phyloP scores from a whole-genome alignment of 352 stramenopile genomes.

The Phytophthora chlamydospora region DNA sequence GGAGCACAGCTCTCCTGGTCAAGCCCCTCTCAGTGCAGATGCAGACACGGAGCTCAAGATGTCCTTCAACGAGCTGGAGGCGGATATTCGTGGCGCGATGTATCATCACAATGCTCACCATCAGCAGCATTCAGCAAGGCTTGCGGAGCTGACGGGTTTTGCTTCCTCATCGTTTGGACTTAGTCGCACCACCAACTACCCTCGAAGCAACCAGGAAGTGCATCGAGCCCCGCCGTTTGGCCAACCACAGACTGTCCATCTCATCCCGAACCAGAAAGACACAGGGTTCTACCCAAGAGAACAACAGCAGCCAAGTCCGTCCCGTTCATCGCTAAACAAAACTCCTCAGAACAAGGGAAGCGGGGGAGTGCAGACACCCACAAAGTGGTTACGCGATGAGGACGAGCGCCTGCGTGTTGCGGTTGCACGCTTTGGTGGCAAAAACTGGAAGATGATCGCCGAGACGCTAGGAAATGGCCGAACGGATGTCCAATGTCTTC shows the following conservation, averaged over 20 bases:
- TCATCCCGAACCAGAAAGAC: slow-evolving; percentile 36
- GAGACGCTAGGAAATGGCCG: slow-evolving; percentile 87
- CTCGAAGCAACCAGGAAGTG: slow-evolving; percentile 29
- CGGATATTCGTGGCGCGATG: slow-evolving; percentile 36
- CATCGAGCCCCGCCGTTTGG: slow-evolving; percentile 15
- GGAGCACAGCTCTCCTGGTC: slow-evolving; percentile 23
- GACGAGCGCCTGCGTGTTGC: slow-evolving; percentile 88
- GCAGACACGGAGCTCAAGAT: slow-evolving; percentile 44
- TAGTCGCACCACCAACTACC: slow-evolving; percentile 11
- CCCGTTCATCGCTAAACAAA: slow-evolving; percentile 38
- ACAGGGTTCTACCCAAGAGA: slow-evolving; percentile 86
- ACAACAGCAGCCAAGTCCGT: slow-evolving; percentile 79
- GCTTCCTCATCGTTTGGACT: slow-evolving; percentile 27
- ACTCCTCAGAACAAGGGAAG: slow-evolving; percentile 19
- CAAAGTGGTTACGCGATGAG: slow-evolving; percentile 92
- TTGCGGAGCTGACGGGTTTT: slow-evolving; percentile 32
- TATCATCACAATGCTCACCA: slow-evolving; percentile 31
- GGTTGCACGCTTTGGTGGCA: slow-evolving; percentile 90
- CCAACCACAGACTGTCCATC: slow-evolving; percentile 14
- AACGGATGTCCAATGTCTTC: slow-evolving; percentile 94
- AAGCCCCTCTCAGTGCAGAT: slow-evolving; percentile 15
- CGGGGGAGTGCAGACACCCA: slow-evolving; percentile 33
- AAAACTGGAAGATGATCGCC: slow-evolving; percentile 96
- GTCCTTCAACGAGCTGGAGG: slow-evolving; percentile 46
- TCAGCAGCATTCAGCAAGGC: slow-evolving; percentile 26